A percentile compares a stretch with the other conserved stretches of the same genome.
Evolutionary conservation across 148 eudicot species (phyloP).

Genomic region (Persicaria maculosa): DNA sequence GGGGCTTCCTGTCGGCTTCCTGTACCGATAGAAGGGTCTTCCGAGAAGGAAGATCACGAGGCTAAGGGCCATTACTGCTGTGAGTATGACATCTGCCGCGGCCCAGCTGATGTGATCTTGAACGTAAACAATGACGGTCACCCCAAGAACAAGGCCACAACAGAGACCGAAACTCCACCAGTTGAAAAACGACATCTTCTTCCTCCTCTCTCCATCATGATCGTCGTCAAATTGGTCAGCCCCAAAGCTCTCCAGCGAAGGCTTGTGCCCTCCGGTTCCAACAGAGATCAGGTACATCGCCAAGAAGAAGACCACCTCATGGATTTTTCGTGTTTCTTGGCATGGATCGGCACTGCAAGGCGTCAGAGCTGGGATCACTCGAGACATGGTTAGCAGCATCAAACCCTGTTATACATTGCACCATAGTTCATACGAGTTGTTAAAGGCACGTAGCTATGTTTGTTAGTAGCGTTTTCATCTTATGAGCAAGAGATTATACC

Average conservation of each 20-base stretch:
- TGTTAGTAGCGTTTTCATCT: too few species aligned
- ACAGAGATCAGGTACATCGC: constrained; percentile 59
- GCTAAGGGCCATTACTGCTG: constrained; percentile 33
- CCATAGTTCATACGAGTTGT: background rate
- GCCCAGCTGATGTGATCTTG: constrained; percentile 76
- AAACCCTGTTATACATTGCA: constrained; percentile 23
- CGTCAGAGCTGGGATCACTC: constrained; percentile 41
- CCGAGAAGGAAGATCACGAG: constrained; percentile 44
- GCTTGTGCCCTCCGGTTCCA: constrained; percentile 83
- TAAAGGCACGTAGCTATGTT: too few species aligned
- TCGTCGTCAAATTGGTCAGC: constrained; percentile 83
- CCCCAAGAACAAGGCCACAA: constrained; percentile 54
- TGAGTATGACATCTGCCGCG: constrained; percentile 38
- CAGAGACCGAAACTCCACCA: constrained; percentile 78
- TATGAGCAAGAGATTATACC: constrained; percentile 14
- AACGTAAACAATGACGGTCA: constrained; percentile 62
- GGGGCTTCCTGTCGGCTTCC: constrained; percentile 52
- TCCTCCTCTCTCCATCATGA: constrained; percentile 39
- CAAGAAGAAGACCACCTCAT: constrained; percentile 43
- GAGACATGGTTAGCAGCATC: constrained; percentile 46
- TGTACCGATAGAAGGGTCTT: constrained; percentile 58
- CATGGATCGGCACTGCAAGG: constrained; percentile 44
- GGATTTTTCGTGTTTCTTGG: constrained; percentile 34
- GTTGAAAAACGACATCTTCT: constrained; percentile 77
- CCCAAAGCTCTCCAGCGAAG: constrained; percentile 72